Conservation (phyloP, 345 rosid species). For the Salix udensis region DNA sequence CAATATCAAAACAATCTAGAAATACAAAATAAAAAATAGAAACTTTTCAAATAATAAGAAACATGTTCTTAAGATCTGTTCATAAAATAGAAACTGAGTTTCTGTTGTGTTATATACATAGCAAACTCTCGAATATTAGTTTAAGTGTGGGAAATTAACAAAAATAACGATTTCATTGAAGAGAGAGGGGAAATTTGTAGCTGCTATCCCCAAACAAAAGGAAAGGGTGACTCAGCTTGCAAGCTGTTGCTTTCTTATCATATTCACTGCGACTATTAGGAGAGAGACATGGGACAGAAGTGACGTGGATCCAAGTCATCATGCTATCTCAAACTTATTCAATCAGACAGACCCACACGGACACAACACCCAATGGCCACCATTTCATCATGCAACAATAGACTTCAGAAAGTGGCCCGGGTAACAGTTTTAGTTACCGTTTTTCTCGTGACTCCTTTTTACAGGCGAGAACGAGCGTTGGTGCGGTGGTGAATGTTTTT, state of each 20-base stretch:
- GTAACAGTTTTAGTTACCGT: background rate
- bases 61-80: too few species aligned
- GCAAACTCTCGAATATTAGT: too few species aligned
- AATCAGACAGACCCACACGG: background rate
- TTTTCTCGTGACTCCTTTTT: background rate
- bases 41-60: too few species aligned
- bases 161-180: too few species aligned
- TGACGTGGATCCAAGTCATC: slow-evolving; percentile 36
- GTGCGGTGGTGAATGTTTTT: too few species aligned
- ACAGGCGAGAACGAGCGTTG: background rate
- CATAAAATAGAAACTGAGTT: too few species aligned
- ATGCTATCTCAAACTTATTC: background rate
- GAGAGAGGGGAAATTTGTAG: too few species aligned
- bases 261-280: background rate
- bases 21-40: too few species aligned
- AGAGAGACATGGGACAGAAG: background rate
- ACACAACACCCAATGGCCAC: background rate
- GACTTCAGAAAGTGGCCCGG: background rate
- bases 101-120: too few species aligned
- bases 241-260: background rate
- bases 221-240: background rate
- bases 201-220: too few species aligned
- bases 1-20: too few species aligned
- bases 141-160: too few species aligned
- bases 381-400: background rate